Percentiles rank a stretch among this genome's conserved stretches.
Conservation (phyloP, 495 filamentous ascomycete species). For the Podospora pseudopauciseta region DNA sequence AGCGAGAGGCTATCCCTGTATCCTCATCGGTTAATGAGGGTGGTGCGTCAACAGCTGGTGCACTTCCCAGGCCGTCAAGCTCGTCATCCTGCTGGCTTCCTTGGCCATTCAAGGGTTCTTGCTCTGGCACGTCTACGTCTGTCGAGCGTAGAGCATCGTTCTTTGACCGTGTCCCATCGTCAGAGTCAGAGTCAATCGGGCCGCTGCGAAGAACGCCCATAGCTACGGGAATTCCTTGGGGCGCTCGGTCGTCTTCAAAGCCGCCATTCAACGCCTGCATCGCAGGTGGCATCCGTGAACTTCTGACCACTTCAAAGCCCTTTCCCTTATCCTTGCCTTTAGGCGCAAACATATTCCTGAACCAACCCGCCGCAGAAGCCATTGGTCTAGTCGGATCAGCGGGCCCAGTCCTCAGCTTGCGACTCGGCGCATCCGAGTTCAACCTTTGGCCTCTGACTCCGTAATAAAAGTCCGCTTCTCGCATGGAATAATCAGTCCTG, state of each 20-base stretch:
- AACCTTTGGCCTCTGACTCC: slow-evolving; percentile 86
- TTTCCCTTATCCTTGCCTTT: slow-evolving; percentile 88
- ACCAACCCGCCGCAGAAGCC: slow-evolving; percentile 81
- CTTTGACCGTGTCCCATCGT: slow-evolving; percentile 37
- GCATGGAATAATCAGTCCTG: slow-evolving; percentile 79
- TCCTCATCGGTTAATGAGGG: background rate
- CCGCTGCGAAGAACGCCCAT: slow-evolving; percentile 55
- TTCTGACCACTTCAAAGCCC: slow-evolving; percentile 94
- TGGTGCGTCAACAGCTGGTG: background rate
- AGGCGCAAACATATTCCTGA: slow-evolving; percentile 71
- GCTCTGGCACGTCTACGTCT: slow-evolving; percentile 31
- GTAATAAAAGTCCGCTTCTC: slow-evolving; percentile 95
- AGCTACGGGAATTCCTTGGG: slow-evolving; percentile 56
- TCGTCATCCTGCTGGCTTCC: background rate
- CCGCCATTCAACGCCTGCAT: slow-evolving; percentile 54
- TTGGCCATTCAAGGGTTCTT: slow-evolving; percentile 44
- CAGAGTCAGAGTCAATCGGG: slow-evolving; percentile 57
- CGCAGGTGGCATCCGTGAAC: slow-evolving; percentile 63
- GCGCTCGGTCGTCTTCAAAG: slow-evolving; percentile 48
- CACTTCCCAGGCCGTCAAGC: background rate
- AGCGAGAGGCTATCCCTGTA: background rate
- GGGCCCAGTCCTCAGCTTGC: slow-evolving; percentile 87
- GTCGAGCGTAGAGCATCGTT: slow-evolving; percentile 19
- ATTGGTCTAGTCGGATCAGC: slow-evolving; percentile 92
- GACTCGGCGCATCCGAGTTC: slow-evolving; percentile 68